phyloP scores from a whole-genome alignment of 768 basidiomycete species.

The Leucogyrophana mollusca region DNA sequence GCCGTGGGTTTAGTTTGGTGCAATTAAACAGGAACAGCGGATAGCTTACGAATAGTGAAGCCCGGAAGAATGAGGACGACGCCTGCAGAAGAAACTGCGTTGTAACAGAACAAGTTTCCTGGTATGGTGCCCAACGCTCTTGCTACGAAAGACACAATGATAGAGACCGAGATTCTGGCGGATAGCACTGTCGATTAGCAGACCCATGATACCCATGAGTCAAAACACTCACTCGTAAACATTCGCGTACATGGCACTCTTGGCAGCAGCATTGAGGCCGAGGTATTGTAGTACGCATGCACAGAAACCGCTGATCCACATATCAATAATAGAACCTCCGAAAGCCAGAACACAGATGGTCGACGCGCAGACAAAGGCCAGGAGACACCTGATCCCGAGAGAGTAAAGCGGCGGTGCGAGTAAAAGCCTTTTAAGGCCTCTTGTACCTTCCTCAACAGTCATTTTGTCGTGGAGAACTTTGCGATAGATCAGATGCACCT shows the following conservation, averaged over 20 bases:
- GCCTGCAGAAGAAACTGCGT: slow-evolving; percentile 84
- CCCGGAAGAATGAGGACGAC: slow-evolving; percentile 91
- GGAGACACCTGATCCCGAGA: slow-evolving; percentile 60
- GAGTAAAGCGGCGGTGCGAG: slow-evolving; percentile 67
- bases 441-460: slow-evolving; percentile 67
- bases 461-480: slow-evolving; percentile 84
- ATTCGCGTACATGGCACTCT: slow-evolving; percentile 90
- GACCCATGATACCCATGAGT: not conserved
- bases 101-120: slow-evolving; percentile 81
- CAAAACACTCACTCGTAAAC: slow-evolving; percentile 79
- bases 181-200: not conserved
- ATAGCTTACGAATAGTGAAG: slow-evolving; percentile 69
- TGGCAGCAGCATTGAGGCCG: slow-evolving; percentile 78
- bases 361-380: slow-evolving; percentile 76
- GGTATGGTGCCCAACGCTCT: slow-evolving; percentile 76
- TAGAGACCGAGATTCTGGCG: slow-evolving; percentile 76
- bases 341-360: slow-evolving; percentile 84
- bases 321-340: slow-evolving; percentile 78
- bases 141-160: slow-evolving; percentile 81
- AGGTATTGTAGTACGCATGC: slow-evolving; percentile 74
- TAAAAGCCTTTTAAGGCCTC: slow-evolving; percentile 63
- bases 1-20: no score
- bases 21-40: slow-evolving; percentile 4
- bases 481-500: slow-evolving; percentile 82
- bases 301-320: slow-evolving; percentile 75